These are phyloP conservation scores for Geotrichum reessii DNA, from an alignment of 1,139 yeast species.

Conservation along the genomic window DNA sequence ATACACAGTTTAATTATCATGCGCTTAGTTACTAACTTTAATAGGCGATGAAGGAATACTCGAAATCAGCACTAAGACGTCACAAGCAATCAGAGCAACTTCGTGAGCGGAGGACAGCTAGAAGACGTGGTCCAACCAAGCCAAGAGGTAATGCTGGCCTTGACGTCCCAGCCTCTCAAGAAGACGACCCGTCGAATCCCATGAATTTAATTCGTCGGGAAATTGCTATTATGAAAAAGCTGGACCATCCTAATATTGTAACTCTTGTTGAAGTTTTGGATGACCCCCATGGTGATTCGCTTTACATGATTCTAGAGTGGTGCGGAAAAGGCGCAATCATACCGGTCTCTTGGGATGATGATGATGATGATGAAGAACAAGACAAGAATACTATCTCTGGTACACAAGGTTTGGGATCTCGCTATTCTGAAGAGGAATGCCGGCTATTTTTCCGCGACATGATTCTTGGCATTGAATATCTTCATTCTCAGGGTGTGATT, in stretches of 20 bases:
- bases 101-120: slow-evolving; percentile 33
- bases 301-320: slow-evolving; percentile 72
- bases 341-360: slow-evolving; percentile 22
- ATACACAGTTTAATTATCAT: neutral
- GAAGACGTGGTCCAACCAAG: slow-evolving; percentile 16
- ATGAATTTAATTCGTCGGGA: slow-evolving; percentile 58
- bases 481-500: slow-evolving; percentile 88
- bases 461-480: slow-evolving; percentile 78
- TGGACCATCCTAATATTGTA: slow-evolving; percentile 77
- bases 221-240: slow-evolving; percentile 71
- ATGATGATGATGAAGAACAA: slow-evolving; percentile 23
- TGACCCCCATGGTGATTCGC: slow-evolving; percentile 58
- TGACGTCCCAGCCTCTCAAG: slow-evolving; percentile 4
- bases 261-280: slow-evolving; percentile 78
- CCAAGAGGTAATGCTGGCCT: slow-evolving; percentile 5
- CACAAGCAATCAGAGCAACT: slow-evolving; percentile 13
- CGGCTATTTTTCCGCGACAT: slow-evolving; percentile 66
- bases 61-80: slow-evolving; percentile 41
- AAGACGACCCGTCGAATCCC: slow-evolving; percentile 19
- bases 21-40: neutral
- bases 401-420: slow-evolving; percentile 20
- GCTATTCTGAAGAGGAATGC: slow-evolving; percentile 37
- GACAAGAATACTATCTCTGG: slow-evolving; percentile 41
- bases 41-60: slow-evolving; percentile 67
- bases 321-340: slow-evolving; percentile 49